Evolutionary conservation across 257 asterid species (phyloP).

Genomic region (Capsicum chinense): DNA sequence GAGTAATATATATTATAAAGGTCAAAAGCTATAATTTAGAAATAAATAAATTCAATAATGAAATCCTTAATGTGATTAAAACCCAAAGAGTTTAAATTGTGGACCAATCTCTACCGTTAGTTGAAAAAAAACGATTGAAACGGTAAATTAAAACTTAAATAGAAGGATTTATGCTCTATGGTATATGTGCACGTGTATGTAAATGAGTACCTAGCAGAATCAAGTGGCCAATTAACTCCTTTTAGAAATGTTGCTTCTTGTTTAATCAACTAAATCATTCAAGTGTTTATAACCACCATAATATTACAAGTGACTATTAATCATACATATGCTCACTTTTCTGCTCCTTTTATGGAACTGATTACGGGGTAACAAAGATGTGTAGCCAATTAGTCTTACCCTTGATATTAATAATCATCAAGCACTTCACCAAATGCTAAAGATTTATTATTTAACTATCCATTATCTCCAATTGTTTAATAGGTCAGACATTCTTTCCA

Average conservation of each 20-base stretch:
- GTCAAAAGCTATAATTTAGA: neutral
- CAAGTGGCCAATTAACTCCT: neutral
- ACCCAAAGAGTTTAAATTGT: too few relatives aligned
- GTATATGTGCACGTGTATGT: neutral
- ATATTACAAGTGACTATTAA: neutral
- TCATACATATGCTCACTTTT: constrained; percentile 18
- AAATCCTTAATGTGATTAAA: neutral
- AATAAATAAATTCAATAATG: neutral
- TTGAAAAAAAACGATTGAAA: neutral
- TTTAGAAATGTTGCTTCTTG: neutral
- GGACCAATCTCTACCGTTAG: neutral
- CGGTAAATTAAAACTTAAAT: neutral
- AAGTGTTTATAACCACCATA: constrained; percentile 30
- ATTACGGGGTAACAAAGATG: neutral
- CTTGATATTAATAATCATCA: neutral
- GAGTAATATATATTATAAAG: too few relatives aligned
- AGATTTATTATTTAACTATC: constrained; percentile 13
- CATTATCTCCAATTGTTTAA: neutral
- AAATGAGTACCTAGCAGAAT: neutral
- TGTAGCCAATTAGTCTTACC: constrained; percentile 9
- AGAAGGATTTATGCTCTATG: neutral
- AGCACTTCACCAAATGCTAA: constrained; percentile 27
- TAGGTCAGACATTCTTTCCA: neutral
- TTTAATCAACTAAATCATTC: constrained; percentile 29
- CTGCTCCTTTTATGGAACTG: constrained; percentile 19